A percentile compares a stretch with the other conserved stretches of the same genome.
These are phyloP conservation scores for Hysterium pulicare DNA, from an alignment of 2,329 filamentous ascomycete species.

Conservation along the genomic window DNA sequence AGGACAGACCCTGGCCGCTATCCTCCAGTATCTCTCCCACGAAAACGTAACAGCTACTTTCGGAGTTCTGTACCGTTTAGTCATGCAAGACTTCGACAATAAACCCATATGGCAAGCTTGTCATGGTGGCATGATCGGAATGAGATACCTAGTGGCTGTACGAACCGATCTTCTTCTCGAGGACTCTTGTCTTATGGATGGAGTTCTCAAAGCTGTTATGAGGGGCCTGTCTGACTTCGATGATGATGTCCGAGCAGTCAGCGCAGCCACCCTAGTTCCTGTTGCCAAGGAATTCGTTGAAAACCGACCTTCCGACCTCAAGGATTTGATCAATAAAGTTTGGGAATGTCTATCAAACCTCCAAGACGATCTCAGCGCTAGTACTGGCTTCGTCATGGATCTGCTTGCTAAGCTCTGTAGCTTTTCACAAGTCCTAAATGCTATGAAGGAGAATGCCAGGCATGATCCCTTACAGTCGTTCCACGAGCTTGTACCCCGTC, in stretches of 20 bases:
- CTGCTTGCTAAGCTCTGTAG: constrained; percentile 91
- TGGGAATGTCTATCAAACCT: constrained; percentile 96
- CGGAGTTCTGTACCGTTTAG: constrained; percentile 77
- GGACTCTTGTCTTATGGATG: constrained; percentile 83
- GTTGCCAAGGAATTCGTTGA: constrained; percentile 94
- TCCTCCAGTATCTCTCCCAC: constrained; percentile 77
- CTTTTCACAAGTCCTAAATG: constrained; percentile 85
- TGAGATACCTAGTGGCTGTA: constrained; percentile 92
- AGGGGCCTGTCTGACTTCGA: constrained; percentile 87
- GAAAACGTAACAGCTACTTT: constrained; percentile 82
- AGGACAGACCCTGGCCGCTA: constrained; percentile 86
- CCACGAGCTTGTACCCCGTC: constrained; percentile 81
- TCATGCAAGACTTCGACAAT: constrained; percentile 82
- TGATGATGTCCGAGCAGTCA: constrained; percentile 94
- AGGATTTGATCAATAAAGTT: constrained; percentile 84
- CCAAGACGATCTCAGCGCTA: constrained; percentile 95
- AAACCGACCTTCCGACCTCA: constrained; percentile 72
- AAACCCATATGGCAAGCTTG: constrained; percentile 87
- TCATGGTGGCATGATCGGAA: constrained; percentile 95
- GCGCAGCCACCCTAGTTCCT: constrained; percentile 93
- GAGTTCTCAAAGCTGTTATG: constrained; percentile 88
- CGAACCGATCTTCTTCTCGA: constrained; percentile 86
- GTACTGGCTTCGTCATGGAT: constrained; percentile 98
- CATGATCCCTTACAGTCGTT: constrained; percentile 86
- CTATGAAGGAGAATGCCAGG: constrained; percentile 87